Evolutionary conservation across 441 rosid species (phyloP), one percentile per base, ranked within the genome.

Genomic region (Brassica hybrid): DNA sequence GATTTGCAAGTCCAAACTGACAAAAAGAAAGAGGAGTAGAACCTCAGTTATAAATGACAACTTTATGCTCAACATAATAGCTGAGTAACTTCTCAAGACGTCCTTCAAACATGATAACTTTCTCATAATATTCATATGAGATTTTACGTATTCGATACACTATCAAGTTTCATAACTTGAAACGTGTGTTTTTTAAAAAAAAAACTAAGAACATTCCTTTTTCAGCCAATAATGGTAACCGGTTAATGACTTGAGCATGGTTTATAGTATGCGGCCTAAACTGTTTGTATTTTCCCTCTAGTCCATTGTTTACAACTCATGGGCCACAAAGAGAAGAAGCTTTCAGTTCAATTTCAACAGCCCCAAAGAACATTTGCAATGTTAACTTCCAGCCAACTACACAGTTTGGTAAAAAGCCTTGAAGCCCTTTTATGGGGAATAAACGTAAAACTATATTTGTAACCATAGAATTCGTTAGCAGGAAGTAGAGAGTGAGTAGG

Each of bases 351-450:
- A 58, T 19, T 30, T 57, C 27, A 57, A 57, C 13, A 57, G n/a
- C 61, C 61, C 61, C 61, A 57, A 18, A 57, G 61, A 57, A 18
- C 27, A 18, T 57, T 18, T 59, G 64, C 64, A 59, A 59, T 59
- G 25, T n/a, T 59, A 13, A 25, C 12, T 27, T 61, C 41, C 6
- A 61, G 41, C 41, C 65, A 12, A 27, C 6, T 7, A 30, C 11
- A 61, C 41, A 27, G 19, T 61, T 61, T 61, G 12, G 65, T 61
- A 23, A 58, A 23, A 58, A 25, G 17, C 36, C 64, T 12, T 23
- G 25, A 61, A 61, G 18, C 65, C 65, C 18, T 2, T 61, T 6
- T 25, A 61, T 25, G 10, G 17, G 11, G 10, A 27, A 27, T 25
- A 59, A 25, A 27, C 65, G 6, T 2, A 27, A 60, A 60, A 25